A percentile compares a stretch with the other conserved stretches of the same genome.
These are phyloP conservation scores for Trichomonas vaginalis DNA, from an alignment of 208 protist genomes.

Conservation along the genomic window DNA sequence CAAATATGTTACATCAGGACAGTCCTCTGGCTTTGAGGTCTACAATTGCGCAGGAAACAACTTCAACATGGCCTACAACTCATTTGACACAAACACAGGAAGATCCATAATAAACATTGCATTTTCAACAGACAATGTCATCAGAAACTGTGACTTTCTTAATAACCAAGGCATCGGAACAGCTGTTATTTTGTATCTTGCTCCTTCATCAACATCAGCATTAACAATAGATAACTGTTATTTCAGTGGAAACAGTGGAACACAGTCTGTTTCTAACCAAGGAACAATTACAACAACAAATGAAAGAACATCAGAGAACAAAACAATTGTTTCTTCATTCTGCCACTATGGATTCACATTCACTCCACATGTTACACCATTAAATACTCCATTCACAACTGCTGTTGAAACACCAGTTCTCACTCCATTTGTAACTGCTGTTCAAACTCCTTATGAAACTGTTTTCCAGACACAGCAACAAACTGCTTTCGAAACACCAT, in stretches of 20 bases:
- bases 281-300: not conserved
- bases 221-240: not conserved
- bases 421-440: not conserved
- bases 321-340: not conserved
- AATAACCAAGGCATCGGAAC: not conserved
- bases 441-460: not conserved
- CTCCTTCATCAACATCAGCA: not conserved
- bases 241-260: not conserved
- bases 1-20: not conserved
- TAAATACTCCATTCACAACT: not conserved
- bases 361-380: not conserved
- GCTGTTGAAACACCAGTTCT: not conserved
- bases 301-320: not conserved
- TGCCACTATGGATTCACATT: not conserved
- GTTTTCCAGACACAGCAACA: not conserved
- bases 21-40: not conserved
- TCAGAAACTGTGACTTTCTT: not conserved
- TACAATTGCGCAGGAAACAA: not conserved
- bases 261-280: not conserved
- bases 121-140: not conserved
- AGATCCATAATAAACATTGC: not conserved
- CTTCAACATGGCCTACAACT: not conserved
- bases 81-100: not conserved
- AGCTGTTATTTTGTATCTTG: not conserved
- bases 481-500: not conserved